Evolutionary conservation across 2,329 filamentous ascomycete genomes (phyloP), one percentile per base, ranked within the genome.

Genomic region (Alternaria metachromatica): DNA sequence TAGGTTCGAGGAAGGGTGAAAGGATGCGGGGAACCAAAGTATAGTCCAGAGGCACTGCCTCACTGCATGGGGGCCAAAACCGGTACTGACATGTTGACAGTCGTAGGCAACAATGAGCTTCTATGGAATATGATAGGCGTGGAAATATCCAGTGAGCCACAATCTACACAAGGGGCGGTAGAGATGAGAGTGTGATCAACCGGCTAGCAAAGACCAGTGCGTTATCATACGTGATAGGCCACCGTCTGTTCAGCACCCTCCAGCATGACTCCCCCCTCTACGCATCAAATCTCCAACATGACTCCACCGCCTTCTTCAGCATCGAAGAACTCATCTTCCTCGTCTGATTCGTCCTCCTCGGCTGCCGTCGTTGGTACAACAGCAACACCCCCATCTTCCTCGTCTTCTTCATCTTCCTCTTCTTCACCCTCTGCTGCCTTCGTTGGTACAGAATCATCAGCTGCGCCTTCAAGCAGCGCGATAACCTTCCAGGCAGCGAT

Each of bases 401-500:
- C 65, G 0, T 69, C 67, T 20, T 70, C 69, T 5, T 63, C 70
- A 20, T 60, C 60, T 11, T 59, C 55, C 46, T 70, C 69, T 6
- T 63, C 69, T n/a, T 60, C 58, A 8, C 54, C 55, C 46, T 62
- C 60, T 10, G 12, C 30, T 13, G 28, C 33, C 11, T 59, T 55
- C 45, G 58, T 56, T 11, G 12, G 26, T 12, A 37, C 50, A 21
- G 58, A 53, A 18, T 26, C 56, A 12, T 6, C 45, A 15, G 18
- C 54, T 58, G 4, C 20, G 11, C 44, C 12, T 21, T 76, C 73
- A 30, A 79, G 55, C 26, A 78, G 67, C 56, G 48, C 54, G 6
- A 70, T 63, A 15, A 75, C 78, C 50, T 66, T 65, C 72, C 74
- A 79, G 25, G 81, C 80, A 55, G 79, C 80, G 43, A 78, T 76